These are phyloP conservation scores for Penicillium corylophilum DNA, from an alignment of 2,329 filamentous ascomycete species.

Conservation along the genomic window DNA sequence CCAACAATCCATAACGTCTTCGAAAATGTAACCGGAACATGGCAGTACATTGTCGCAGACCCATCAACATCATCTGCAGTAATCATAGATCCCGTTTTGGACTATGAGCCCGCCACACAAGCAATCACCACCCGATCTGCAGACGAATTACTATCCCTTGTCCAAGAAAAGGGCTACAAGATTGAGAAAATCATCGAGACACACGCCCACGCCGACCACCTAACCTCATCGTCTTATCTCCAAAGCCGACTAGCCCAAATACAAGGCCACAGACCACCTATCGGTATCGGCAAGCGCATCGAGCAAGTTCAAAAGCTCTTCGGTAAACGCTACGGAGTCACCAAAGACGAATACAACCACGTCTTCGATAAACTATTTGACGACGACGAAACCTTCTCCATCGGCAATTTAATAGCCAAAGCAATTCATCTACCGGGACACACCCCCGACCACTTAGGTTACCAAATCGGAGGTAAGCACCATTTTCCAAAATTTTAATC, in stretches of 20 bases:
- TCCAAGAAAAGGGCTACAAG: constrained; percentile 48
- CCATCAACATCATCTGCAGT: constrained; percentile 49
- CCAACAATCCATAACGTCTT: constrained; percentile 33
- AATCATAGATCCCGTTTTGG: constrained; percentile 63
- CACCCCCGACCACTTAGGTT: constrained; percentile 63
- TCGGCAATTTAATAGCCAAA: constrained; percentile 51
- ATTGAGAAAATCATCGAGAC: constrained; percentile 60
- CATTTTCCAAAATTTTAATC: too few species aligned
- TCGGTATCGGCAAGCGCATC: constrained; percentile 61
- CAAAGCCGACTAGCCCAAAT: constrained; percentile 44
- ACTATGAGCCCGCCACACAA: constrained; percentile 51
- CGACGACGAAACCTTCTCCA: constrained; percentile 55
- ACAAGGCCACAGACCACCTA: constrained; percentile 42
- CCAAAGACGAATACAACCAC: constrained; percentile 42
- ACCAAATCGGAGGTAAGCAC: constrained; percentile 50
- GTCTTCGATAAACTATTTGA: constrained; percentile 57
- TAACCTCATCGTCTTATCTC: constrained; percentile 60
- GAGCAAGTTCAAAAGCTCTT: constrained; percentile 55
- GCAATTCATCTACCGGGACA: constrained; percentile 63
- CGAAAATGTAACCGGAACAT: constrained; percentile 52
- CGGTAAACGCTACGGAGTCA: constrained; percentile 51
- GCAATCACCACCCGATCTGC: constrained; percentile 53
- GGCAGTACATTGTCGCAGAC: constrained; percentile 63
- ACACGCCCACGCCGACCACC: constrained; percentile 53
- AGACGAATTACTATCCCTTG: constrained; percentile 50